Evolutionary conservation across 2,329 filamentous ascomycete species (phyloP), one percentile per base, ranked within the genome.

Genomic region (Dactylellina drechsleri): DNA sequence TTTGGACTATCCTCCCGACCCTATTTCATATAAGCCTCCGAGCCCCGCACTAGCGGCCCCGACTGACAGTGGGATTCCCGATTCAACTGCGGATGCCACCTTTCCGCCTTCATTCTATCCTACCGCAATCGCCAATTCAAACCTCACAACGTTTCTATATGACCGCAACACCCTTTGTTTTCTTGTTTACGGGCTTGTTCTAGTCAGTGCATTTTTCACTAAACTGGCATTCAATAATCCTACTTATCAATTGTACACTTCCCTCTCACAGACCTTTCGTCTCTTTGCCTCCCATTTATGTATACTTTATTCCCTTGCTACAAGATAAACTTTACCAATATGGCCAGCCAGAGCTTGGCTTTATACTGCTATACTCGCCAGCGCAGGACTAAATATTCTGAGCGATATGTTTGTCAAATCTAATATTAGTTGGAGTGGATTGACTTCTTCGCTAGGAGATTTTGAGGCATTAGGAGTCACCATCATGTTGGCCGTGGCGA

Each of bases 321-420:
- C 28, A 47, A 31, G 59, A 64, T 28, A 50, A 43, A 43, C 15
- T 6, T 13, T 64, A 53, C 59, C 59, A 15, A 23, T 54, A 64
- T 54, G 47, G 47, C 59, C 59, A 13, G 31, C 59, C 16, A 53
- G 59, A 41, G 47, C 10, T 10, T 64, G 47, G 47, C 18, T 64
- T 20, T 64, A 53, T 26, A 47, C 28, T 2, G n/a, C 31, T 28
- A 4, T 47, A 47, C 15, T 15, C 4, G 7, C 16, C 3, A 47
- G 43, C 13, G 43, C 43, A 13, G 43, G 43, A 6, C 7, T 16
- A 1, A 18, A 18, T 18, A 18, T n/a, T 47, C 4, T 47, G 13
- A 13, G 43, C 43, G 47, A 43, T 3, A 28, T 5, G 43, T 53
- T 64, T 64, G 59, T 40, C 13, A 41, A 31, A 47, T 2, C 41